Evolutionary conservation across 441 rosid genomes (phyloP).

Genomic region (Capsella rubella): DNA sequence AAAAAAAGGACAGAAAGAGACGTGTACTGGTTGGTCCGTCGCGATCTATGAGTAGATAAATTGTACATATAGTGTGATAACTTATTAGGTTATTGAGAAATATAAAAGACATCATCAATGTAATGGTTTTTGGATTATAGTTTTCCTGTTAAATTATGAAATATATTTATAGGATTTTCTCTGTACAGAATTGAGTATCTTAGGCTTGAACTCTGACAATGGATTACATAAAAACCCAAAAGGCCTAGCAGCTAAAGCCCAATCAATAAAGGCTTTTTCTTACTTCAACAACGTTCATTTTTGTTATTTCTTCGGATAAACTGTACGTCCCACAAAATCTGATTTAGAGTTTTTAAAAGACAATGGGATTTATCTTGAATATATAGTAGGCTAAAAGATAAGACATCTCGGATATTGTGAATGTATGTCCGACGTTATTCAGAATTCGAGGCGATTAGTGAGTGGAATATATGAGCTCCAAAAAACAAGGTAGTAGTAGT

Average conservation of each 20-base stretch:
- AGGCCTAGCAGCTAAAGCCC: neutral
- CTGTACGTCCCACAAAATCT: too few species aligned
- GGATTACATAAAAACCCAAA: neutral
- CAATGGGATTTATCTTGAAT: neutral
- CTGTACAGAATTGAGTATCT: neutral
- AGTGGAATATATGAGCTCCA: neutral
- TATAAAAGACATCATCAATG: neutral
- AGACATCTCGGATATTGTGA: slow-evolving; percentile 8
- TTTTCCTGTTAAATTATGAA: neutral
- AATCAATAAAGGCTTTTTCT: neutral
- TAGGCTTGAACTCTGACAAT: neutral
- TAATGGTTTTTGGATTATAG: neutral
- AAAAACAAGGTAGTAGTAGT: slow-evolving; percentile 13
- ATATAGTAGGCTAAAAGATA: neutral
- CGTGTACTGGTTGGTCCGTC: slow-evolving; percentile 29
- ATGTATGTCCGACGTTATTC: slow-evolving; percentile 30
- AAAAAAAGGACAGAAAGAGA: slow-evolving; percentile 6
- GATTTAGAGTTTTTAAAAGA: too few species aligned
- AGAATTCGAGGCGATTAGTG: slow-evolving; percentile 31
- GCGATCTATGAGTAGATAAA: slow-evolving; percentile 20
- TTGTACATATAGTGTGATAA: neutral
- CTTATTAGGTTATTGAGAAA: neutral
- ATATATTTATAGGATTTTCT: neutral
- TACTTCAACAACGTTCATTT: neutral
- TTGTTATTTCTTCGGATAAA: neutral